Evolutionary conservation across 495 filamentous ascomycete genomes (phyloP), one percentile per base, ranked within the genome.

Genomic region (Bryoglossum gracile): DNA sequence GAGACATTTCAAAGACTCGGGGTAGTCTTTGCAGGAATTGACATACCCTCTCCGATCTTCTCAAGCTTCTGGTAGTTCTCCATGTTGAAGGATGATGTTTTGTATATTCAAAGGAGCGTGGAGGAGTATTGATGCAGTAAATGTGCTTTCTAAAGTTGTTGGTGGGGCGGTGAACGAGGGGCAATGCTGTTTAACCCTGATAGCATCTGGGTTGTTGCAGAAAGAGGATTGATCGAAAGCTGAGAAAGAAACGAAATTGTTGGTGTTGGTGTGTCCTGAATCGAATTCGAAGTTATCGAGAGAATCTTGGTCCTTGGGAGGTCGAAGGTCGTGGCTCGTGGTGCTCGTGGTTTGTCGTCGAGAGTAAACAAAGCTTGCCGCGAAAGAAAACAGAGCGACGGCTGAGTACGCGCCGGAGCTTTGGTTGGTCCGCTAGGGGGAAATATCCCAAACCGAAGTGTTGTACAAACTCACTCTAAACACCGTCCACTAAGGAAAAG

Each of bases 11-110:
- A 5, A 21, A 22, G 43, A 41, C 10, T 35, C 19, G 37, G n/a
- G 21, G 16, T 28, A 3, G 41, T 18, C n/a, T 43, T 14, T 28
- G 41, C 25, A 43, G 25, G 41, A 14, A 43, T 43, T 43, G 48
- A 43, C 66, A 61, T 67, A 95, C 92, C 92, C 77, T 99, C 92
- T 59, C 92, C 92, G 67, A 99, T 94, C 73, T 99, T 99, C 75
- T 99, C 92, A 50, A 99, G 84, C 72, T 96, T 96, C 73, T 97
- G 89, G 68, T 99, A 99, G 66, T 96, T 95, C 64, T 99, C 92
- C 92, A 99, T 99, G 55, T 50, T 60, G 60, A 39, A 55, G 9
- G 37, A 53, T 58, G 48, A 44, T 43, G 17, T 28, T 33, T 43
- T 19, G 26, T 10, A 25, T 24, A 8, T 19, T 24, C 43, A 61